Evolutionary conservation across 2,329 filamentous ascomycete species (phyloP).

Genomic region (Thelonectria olida): DNA sequence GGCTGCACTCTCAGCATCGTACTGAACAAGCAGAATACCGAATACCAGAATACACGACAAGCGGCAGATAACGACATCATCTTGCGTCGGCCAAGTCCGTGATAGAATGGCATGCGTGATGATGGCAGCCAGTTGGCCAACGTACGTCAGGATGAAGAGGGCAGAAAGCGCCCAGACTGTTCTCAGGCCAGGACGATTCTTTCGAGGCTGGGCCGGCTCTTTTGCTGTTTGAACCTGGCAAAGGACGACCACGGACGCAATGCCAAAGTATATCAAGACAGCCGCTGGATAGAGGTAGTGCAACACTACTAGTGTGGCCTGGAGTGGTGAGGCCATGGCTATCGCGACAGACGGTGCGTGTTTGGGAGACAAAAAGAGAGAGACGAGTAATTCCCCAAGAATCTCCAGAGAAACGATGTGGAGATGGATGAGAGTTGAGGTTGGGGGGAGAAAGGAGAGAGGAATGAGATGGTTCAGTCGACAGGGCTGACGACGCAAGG

Average conservation of each 20-base stretch:
- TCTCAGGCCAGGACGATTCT: slow-evolving; percentile 30
- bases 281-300: slow-evolving; percentile 46
- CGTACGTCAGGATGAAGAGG: slow-evolving; percentile 56
- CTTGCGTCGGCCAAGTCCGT: slow-evolving; percentile 53
- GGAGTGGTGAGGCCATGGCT: slow-evolving; percentile 27
- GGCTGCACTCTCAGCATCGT: slow-evolving; percentile 60
- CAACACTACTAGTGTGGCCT: slow-evolving; percentile 31
- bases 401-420: background rate
- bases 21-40: slow-evolving; percentile 64
- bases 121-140: slow-evolving; percentile 56
- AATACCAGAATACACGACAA: slow-evolving; percentile 72
- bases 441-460: background rate
- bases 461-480: background rate
- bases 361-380: background rate
- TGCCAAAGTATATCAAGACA: slow-evolving; percentile 64
- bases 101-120: slow-evolving; percentile 46
- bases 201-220: slow-evolving; percentile 25
- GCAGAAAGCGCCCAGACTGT: slow-evolving; percentile 53
- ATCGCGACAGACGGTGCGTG: slow-evolving; percentile 12
- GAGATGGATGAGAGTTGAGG: background rate
- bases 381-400: too few relatives aligned
- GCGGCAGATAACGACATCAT: slow-evolving; percentile 63
- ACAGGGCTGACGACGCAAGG: background rate
- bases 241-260: slow-evolving; percentile 63
- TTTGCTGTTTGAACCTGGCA: slow-evolving; percentile 61